Evolutionary conservation across 164 flowering plant genomes (phyloP).

Genomic region (Piper betle): DNA sequence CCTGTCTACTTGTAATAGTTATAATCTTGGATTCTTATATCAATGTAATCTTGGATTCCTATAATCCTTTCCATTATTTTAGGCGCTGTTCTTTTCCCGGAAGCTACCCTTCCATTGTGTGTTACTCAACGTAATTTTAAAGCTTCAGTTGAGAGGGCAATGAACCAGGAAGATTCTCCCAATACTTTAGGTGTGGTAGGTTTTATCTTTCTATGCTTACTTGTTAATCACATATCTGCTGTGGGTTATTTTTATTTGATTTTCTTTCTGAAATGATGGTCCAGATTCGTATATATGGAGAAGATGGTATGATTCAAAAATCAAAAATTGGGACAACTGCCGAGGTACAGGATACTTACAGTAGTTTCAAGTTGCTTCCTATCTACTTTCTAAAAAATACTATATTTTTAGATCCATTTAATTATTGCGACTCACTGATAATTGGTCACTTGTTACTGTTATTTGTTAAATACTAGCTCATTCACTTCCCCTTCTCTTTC

Average conservation of each 20-base stretch:
- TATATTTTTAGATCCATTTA: too few species aligned
- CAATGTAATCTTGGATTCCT: too few species aligned
- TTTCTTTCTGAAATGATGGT: conserved; percentile 6
- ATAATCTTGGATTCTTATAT: too few species aligned
- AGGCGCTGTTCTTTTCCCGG: conserved; percentile 93
- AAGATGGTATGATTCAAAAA: conserved; percentile 24
- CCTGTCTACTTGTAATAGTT: too few species aligned
- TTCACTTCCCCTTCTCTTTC: too few species aligned
- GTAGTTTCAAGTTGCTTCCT: too few species aligned
- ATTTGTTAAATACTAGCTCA: too few species aligned
- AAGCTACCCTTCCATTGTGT: conserved; percentile 78
- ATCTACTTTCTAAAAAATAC: too few species aligned
- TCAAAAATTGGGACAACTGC: conserved; percentile 80
- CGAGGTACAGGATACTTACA: conserved; percentile 37
- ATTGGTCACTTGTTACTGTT: too few species aligned
- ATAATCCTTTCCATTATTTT: conserved; percentile 1
- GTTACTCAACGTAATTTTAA: conserved; percentile 51
- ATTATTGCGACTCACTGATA: too few species aligned
- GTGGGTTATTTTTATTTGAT: background rate
- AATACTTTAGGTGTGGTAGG: conserved; percentile 85
- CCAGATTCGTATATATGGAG: conserved; percentile 49
- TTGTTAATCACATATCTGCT: conserved; percentile 2
- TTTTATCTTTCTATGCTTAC: conserved; percentile 7
- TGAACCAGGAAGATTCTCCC: conserved; percentile 55
- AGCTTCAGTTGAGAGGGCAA: conserved; percentile 59